Evolutionary conservation across 331 rosid species (phyloP).

Genomic region (Malus hybrid): DNA sequence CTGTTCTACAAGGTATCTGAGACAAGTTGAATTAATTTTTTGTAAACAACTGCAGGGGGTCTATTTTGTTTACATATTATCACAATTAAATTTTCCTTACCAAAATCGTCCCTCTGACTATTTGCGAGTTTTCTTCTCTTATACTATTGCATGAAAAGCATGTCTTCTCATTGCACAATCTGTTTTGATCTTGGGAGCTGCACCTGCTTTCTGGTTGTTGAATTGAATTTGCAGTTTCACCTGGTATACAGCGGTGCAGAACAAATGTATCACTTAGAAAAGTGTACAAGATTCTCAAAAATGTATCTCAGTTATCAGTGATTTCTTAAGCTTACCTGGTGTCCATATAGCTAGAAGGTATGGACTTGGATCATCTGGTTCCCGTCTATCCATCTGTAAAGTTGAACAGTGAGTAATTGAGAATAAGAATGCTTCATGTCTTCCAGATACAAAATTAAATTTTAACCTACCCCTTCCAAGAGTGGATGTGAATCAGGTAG

Average conservation of each 20-base stretch:
- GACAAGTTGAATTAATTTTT: slow-evolving; percentile 10
- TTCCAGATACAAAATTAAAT: slow-evolving; percentile 6
- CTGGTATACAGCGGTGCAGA: slow-evolving; percentile 24
- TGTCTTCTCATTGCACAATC: slow-evolving; percentile 52
- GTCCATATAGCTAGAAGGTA: slow-evolving; percentile 96
- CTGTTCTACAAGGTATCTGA: not conserved
- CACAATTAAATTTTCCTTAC: slow-evolving; percentile 27
- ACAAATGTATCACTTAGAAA: slow-evolving; percentile 10
- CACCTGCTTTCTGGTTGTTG: slow-evolving; percentile 69
- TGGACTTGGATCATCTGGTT: slow-evolving; percentile 92
- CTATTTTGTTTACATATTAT: slow-evolving; percentile 6
- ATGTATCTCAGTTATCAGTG: not conserved
- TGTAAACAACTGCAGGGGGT: slow-evolving; percentile 3
- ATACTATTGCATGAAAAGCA: slow-evolving; percentile 70
- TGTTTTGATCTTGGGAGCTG: slow-evolving; percentile 38
- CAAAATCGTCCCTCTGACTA: slow-evolving; percentile 84
- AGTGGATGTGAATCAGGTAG: slow-evolving; percentile 95
- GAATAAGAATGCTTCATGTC: slow-evolving; percentile 6
- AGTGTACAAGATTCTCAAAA: not conserved
- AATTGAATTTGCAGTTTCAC: slow-evolving; percentile 71
- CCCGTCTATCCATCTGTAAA: slow-evolving; percentile 65
- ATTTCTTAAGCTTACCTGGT: slow-evolving; percentile 53
- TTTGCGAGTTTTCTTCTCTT: slow-evolving; percentile 68
- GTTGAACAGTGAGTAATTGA: slow-evolving; percentile 14
- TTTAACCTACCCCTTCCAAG: slow-evolving; percentile 53